Conservation (phyloP, 2,329 filamentous ascomycete species). For the Sporothrix protearum region DNA sequence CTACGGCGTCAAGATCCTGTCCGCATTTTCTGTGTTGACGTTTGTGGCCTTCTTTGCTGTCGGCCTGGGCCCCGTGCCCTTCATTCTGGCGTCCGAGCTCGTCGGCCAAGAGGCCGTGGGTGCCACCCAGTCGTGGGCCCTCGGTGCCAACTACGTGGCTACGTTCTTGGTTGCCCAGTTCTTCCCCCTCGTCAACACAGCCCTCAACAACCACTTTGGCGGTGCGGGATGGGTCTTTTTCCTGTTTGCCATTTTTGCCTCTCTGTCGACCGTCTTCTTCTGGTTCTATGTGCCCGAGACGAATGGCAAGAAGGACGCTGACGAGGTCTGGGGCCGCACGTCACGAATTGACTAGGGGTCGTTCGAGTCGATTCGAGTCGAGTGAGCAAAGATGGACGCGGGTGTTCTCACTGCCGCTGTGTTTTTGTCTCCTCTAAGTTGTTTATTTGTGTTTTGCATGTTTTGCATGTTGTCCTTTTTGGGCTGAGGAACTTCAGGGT, state of each 20-base stretch:
- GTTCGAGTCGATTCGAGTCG: no score
- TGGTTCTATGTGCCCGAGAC: conserved; percentile 77
- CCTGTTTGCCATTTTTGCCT: conserved; percentile 76
- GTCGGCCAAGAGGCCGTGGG: conserved; percentile 88
- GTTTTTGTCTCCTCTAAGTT: background rate
- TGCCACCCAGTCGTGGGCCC: conserved; percentile 81
- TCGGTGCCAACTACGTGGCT: conserved; percentile 83
- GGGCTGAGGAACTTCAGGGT: background rate
- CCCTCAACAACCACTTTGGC: conserved; percentile 60
- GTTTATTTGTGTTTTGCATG: background rate
- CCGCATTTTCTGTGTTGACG: conserved; percentile 72
- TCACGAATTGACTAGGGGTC: conserved; percentile 48
- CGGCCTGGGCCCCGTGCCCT: conserved; percentile 88
- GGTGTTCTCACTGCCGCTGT: no score
- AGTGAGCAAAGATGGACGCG: no score
- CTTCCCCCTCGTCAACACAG: conserved; percentile 81
- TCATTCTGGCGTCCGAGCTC: conserved; percentile 87
- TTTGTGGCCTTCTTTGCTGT: conserved; percentile 91
- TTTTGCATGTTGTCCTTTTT: background rate
- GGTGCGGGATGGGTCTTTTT: conserved; percentile 84
- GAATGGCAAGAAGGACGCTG: conserved; percentile 73
- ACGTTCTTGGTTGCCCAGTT: conserved; percentile 94
- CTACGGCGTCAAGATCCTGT: conserved; percentile 67
- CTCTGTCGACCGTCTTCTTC: conserved; percentile 68
- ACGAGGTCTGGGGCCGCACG: conserved; percentile 84